Evolutionary conservation across 2,329 filamentous ascomycete genomes (phyloP).

Genomic region (Salinomyces thailandicus): DNA sequence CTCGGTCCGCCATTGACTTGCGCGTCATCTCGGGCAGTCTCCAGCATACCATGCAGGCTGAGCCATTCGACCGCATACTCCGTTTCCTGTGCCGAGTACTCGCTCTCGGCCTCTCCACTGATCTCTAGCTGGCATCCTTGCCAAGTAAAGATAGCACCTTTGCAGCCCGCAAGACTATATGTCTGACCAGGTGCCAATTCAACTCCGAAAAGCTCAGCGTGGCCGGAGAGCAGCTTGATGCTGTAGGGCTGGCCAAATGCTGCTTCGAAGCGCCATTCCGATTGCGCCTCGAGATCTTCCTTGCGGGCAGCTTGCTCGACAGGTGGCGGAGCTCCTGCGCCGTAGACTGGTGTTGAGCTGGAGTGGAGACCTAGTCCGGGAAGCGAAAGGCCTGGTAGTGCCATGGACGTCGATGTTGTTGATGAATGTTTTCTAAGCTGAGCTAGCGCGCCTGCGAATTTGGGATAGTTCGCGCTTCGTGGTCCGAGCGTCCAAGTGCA

Average conservation of each 20-base stretch:
- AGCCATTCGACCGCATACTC: conserved; percentile 63
- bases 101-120: conserved; percentile 55
- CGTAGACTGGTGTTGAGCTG: conserved; percentile 6
- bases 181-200: conserved; percentile 72
- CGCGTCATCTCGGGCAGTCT: conserved; percentile 57
- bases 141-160: conserved; percentile 86
- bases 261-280: conserved; percentile 36
- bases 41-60: conserved; percentile 81
- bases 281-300: conserved; percentile 35
- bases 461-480: not conserved
- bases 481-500: not conserved
- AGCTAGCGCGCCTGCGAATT: not conserved
- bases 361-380: conserved; percentile 24
- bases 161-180: conserved; percentile 72
- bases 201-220: conserved; percentile 87
- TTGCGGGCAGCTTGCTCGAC: conserved; percentile 22
- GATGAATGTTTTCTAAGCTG: conserved; percentile 1
- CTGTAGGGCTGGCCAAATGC: conserved; percentile 25
- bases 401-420: conserved; percentile 15
- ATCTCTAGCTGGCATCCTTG: conserved; percentile 81
- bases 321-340: conserved; percentile 13
- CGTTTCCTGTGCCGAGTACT: conserved; percentile 67
- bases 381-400: conserved; percentile 38
- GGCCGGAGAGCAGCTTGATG: conserved; percentile 61
- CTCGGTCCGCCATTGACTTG: conserved; percentile 50